A percentile compares a stretch with the other conserved stretches of the same genome.
Conservation (phyloP, 441 rosid genomes). For the Mallotus repandus region DNA sequence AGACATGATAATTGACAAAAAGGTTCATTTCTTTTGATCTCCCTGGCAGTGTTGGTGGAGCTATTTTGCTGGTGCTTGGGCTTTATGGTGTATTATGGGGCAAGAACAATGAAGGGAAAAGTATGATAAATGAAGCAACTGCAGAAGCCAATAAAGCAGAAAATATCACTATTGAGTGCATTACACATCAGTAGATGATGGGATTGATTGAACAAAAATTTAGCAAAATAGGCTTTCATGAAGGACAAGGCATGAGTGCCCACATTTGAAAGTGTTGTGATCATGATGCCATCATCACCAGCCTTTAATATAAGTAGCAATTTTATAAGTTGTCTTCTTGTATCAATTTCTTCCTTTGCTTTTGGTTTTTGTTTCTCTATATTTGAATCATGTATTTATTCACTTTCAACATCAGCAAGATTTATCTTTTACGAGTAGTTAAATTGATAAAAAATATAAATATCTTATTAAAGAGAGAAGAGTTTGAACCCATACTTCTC, state of each 20-base stretch:
- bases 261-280: background rate
- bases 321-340: background rate
- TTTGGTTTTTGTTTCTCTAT: too few species aligned
- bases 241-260: too few species aligned
- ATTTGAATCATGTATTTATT: background rate
- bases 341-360: background rate
- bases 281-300: background rate
- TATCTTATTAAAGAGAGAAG: too few species aligned
- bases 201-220: background rate
- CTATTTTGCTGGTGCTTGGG: constrained; percentile 60
- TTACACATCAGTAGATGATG: constrained; percentile 31
- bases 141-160: constrained; percentile 28
- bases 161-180: constrained; percentile 33
- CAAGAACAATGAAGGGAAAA: constrained; percentile 47
- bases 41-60: constrained; percentile 64
- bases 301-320: background rate
- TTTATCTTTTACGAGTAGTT: too few species aligned
- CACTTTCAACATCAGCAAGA: background rate
- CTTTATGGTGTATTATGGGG: constrained; percentile 82
- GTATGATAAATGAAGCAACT: constrained; percentile 19
- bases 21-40: background rate
- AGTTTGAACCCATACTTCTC: too few species aligned
- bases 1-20: constrained; percentile 5
- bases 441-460: too few species aligned
- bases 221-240: background rate